phyloP scores from a whole-genome alignment of 768 basidiomycete genomes.

The Lenzites betulinus region DNA sequence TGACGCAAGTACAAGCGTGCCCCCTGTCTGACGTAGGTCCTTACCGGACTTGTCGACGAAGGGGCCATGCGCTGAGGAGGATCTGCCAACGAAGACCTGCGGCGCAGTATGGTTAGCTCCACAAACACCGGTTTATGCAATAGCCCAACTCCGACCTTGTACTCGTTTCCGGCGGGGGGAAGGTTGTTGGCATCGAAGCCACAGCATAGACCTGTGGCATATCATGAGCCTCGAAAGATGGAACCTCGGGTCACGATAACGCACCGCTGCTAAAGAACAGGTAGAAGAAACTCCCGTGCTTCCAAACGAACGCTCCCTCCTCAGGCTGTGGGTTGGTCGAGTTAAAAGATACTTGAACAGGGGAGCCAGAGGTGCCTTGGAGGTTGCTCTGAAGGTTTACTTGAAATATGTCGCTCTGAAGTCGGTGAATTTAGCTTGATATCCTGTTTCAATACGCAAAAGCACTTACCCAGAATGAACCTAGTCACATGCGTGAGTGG shows the following conservation, averaged over 20 bases:
- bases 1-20: constrained; percentile 30
- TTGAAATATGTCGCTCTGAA: constrained; percentile 17
- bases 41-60: constrained; percentile 22
- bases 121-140: background rate
- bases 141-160: constrained; percentile 20
- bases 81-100: constrained; percentile 28
- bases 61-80: constrained; percentile 22
- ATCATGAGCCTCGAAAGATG: background rate
- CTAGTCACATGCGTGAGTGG: background rate
- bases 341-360: constrained; percentile 20
- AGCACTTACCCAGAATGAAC: constrained; percentile 22
- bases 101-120: background rate
- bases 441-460: too few relatives aligned
- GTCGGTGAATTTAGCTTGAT: background rate
- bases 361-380: constrained; percentile 1
- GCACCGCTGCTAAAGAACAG: constrained; percentile 25
- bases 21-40: constrained; percentile 23
- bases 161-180: constrained; percentile 24
- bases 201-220: constrained; percentile 12
- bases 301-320: constrained; percentile 22
- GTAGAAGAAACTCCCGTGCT: constrained; percentile 23
- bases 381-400: constrained; percentile 15
- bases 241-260: background rate
- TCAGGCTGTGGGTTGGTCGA: constrained; percentile 18
- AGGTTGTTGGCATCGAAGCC: constrained; percentile 17